Percentiles rank a stretch among this genome's conserved stretches.
phyloP scores from a whole-genome alignment of 805 yeast species.

The Yamadazyma ubonensis region DNA sequence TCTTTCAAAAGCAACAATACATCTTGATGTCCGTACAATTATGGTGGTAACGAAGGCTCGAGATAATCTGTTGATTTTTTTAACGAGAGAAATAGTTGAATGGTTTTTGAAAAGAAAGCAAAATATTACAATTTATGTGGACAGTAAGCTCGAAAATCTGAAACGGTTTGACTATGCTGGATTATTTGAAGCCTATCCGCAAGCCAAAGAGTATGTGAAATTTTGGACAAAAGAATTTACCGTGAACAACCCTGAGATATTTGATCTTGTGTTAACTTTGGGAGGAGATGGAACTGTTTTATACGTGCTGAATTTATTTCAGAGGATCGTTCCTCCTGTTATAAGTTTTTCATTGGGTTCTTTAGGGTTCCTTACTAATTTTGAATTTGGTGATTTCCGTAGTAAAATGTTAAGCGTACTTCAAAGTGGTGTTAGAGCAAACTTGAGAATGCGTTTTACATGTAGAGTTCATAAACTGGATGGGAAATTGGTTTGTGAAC shows the following conservation, averaged over 20 bases:
- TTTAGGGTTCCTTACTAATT: conserved; percentile 61
- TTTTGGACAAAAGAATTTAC: conserved; percentile 72
- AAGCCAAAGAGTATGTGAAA: conserved; percentile 46
- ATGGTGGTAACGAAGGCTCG: conserved; percentile 89
- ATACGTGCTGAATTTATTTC: conserved; percentile 43
- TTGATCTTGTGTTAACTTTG: conserved; percentile 44
- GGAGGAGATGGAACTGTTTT: conserved; percentile 50
- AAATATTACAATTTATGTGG: conserved; percentile 64
- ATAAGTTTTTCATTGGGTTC: conserved; percentile 46
- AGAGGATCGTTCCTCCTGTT: conserved; percentile 48
- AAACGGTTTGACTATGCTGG: conserved; percentile 61
- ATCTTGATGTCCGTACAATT: conserved; percentile 64
- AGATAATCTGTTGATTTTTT: conserved; percentile 70
- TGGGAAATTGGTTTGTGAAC: conserved; percentile 57
- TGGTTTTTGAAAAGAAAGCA: conserved; percentile 56
- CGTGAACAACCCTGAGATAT: conserved; percentile 35
- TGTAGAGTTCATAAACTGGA: conserved; percentile 62
- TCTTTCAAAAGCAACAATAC: conserved; percentile 67
- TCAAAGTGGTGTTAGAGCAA: conserved; percentile 67
- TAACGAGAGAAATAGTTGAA: conserved; percentile 76
- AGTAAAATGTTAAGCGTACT: conserved; percentile 56
- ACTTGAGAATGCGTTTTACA: conserved; percentile 83
- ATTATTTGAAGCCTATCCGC: conserved; percentile 47
- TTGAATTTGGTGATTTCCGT: conserved; percentile 72
- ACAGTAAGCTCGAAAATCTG: conserved; percentile 59